Evolutionary conservation across 139 green algal genomes (phyloP).

Genomic region (Tetradesmus lagerheimii): DNA sequence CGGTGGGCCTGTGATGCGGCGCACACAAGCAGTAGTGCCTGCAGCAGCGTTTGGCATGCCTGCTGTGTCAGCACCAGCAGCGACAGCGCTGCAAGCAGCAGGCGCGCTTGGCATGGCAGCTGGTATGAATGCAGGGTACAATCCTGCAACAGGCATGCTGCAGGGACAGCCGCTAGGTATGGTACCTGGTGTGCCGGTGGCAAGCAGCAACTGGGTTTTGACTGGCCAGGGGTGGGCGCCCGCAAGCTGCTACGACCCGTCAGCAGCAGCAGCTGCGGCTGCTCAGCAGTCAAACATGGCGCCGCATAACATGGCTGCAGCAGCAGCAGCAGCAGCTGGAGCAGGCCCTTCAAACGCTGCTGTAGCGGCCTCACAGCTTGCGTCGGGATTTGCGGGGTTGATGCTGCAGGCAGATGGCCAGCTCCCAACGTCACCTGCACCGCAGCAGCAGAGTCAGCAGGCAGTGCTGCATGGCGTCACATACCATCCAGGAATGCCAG

Average conservation of each 20-base stretch:
- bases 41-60: neutral
- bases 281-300: too few relatives aligned
- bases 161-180: neutral
- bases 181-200: neutral
- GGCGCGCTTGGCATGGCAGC: neutral
- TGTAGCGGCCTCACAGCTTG: neutral
- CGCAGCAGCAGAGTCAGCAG: slow-evolving; percentile 28
- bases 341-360: neutral
- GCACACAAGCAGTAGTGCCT: slow-evolving; percentile 21
- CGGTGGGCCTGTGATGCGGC: neutral
- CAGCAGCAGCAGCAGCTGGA: neutral
- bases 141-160: neutral
- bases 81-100: neutral
- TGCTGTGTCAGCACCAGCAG: neutral
- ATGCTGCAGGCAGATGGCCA: neutral
- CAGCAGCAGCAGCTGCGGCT: neutral
- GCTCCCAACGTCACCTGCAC: neutral
- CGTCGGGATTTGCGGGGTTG: neutral
- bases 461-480: too few relatives aligned
- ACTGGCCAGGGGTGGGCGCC: neutral
- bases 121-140: neutral
- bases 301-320: too few relatives aligned
- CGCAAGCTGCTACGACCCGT: neutral
- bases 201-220: neutral
- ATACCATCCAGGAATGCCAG: neutral